Conservation (phyloP, 768 basidiomycete species). For the Tricholoma furcatifolium region DNA sequence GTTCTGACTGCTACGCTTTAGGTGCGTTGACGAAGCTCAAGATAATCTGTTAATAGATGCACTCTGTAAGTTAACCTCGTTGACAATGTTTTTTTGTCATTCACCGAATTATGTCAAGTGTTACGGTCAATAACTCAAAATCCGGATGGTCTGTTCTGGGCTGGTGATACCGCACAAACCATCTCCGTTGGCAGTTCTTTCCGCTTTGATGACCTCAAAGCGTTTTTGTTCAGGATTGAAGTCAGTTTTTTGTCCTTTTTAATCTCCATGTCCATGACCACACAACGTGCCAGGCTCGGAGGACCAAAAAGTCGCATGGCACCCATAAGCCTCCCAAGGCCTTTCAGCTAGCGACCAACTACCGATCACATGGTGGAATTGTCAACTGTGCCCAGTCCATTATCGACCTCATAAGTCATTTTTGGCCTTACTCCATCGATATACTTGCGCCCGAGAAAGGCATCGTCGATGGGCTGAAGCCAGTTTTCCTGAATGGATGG, state of each 20-base stretch:
- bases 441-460: slow-evolving; percentile 53
- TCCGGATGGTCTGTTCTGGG: slow-evolving; percentile 71
- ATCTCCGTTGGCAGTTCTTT: slow-evolving; percentile 75
- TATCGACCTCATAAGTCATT: slow-evolving; percentile 56
- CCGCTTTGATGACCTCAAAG: slow-evolving; percentile 67
- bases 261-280: background rate
- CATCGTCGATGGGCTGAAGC: slow-evolving; percentile 50
- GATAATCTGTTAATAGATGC: slow-evolving; percentile 70
- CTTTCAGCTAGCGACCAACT: slow-evolving; percentile 65
- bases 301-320: slow-evolving; percentile 9
- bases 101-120: slow-evolving; percentile 37
- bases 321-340: slow-evolving; percentile 21
- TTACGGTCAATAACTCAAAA: slow-evolving; percentile 62
- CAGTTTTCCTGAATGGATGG: slow-evolving; percentile 55
- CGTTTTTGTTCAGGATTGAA: slow-evolving; percentile 63
- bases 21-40: slow-evolving; percentile 75
- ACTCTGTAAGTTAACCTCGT: slow-evolving; percentile 37
- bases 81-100: background rate
- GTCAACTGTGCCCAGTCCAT: slow-evolving; percentile 69
- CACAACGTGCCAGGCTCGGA: slow-evolving; percentile 5
- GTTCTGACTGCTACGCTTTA: slow-evolving; percentile 18
- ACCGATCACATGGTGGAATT: slow-evolving; percentile 72
- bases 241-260: slow-evolving; percentile 30
- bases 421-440: slow-evolving; percentile 70
- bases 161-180: slow-evolving; percentile 79